phyloP scores from a whole-genome alignment of 192 early-diverging fungal species.

The Coemansia sp. region DNA sequence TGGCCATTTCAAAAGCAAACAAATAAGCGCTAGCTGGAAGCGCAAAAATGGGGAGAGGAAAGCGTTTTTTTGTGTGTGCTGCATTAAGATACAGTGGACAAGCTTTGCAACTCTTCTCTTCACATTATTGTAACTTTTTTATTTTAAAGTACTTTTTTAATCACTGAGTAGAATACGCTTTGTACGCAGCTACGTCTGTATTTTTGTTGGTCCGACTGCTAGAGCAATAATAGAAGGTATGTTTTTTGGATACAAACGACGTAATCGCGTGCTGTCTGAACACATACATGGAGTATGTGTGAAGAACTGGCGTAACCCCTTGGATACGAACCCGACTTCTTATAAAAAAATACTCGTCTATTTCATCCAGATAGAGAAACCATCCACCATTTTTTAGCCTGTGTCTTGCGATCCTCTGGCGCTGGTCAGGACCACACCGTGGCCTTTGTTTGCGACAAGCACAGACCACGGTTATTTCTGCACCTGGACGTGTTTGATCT shows the following conservation, averaged over 20 bases:
- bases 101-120: neutral
- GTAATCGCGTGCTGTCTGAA: neutral
- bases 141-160: neutral
- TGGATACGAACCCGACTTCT: no score
- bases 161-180: conserved; percentile 1
- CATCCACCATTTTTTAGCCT: no score
- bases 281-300: neutral
- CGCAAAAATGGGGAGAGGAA: neutral
- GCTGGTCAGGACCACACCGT: no score
- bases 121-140: neutral
- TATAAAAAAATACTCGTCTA: neutral
- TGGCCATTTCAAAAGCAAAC: conserved; percentile 1
- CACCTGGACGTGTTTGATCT: neutral
- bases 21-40: conserved; percentile 6
- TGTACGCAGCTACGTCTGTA: neutral
- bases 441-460: neutral
- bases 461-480: neutral
- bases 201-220: neutral
- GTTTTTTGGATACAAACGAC: neutral
- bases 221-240: conserved; percentile 1
- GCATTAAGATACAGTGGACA: neutral
- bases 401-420: no score
- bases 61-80: neutral
- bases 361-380: neutral
- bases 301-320: no score